Evolutionary conservation across 2,329 filamentous ascomycete species (phyloP).

Genomic region (Aspergillus sp.): DNA sequence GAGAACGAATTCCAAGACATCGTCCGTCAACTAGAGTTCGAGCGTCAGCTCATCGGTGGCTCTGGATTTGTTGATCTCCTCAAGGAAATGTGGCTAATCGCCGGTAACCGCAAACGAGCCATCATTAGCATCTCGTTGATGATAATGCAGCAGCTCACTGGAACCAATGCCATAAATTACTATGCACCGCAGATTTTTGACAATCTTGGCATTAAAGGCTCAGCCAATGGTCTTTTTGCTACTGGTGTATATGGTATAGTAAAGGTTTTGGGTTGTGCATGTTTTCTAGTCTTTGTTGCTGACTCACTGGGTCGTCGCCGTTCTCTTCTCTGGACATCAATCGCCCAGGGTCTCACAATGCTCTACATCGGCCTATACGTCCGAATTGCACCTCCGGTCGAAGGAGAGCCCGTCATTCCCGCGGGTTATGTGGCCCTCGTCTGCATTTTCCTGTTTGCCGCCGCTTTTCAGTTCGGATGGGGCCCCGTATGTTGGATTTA

Average conservation of each 20-base stretch:
- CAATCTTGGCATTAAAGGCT: conserved; percentile 33
- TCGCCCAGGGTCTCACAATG: conserved; percentile 39
- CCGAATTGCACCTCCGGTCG: conserved; percentile 45
- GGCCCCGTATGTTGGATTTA: conserved; percentile 73
- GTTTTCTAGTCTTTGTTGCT: conserved; percentile 39
- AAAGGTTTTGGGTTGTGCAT: conserved; percentile 37
- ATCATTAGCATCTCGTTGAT: conserved; percentile 38
- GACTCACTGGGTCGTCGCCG: conserved; percentile 39
- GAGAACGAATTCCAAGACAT: conserved; percentile 63
- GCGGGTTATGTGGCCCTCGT: conserved; percentile 70
- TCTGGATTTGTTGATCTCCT: conserved; percentile 12
- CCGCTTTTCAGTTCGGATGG: conserved; percentile 70
- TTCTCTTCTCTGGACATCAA: conserved; percentile 35
- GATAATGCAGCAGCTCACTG: conserved; percentile 43
- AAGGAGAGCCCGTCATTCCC: conserved; percentile 55
- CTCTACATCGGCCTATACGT: conserved; percentile 57
- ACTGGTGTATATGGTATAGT: conserved; percentile 41
- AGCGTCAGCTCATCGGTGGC: conserved; percentile 8
- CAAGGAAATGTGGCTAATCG: conserved; percentile 38
- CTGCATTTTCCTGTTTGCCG: conserved; percentile 71
- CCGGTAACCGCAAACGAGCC: conserved; percentile 40
- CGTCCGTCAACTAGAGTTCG: conserved; percentile 27
- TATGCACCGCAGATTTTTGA: conserved; percentile 42
- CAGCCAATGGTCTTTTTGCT: conserved; percentile 36
- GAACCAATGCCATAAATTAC: conserved; percentile 42